Evolutionary conservation across 2,329 filamentous ascomycete genomes (phyloP), one percentile per base, ranked within the genome.

Genomic region (Cladosporium sp.): DNA sequence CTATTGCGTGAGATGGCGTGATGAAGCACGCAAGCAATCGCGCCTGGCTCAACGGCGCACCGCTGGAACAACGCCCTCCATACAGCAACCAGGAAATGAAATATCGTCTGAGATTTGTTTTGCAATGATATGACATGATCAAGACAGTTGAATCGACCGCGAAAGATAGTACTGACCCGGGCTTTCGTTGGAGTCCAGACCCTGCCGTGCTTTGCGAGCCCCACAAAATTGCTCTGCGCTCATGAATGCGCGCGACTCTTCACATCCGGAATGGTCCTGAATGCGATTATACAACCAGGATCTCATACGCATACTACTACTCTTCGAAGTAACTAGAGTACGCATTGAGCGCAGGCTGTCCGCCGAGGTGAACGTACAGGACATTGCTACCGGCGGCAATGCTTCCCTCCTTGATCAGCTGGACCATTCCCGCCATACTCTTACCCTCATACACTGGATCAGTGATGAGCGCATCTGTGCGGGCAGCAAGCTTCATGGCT

Each of bases 391-490:
- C 81, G 0, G 76, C 76, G 3, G 69, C 67, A 54, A 88, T 82
- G 65, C 84, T 80, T 0, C 79, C 83, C 46, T 77, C 80, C 57
- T 72, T 77, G 14, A 87, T 80, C 72, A 87, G 70, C 64, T 84
- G 83, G 59, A 87, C 80, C 83, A 88, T 77, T 0, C 85, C 85
- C 3, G 84, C 84, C 66, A 89, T 70, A 59, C 81, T 86, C 77
- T 89, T 89, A 1, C 86, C 86, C 70, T 87, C 85, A 62, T 89
- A 89, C 1, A 89, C 85, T 0, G 85, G 85, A 63, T 89, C 85
- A 0, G 84, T 88, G 57, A 89, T 85, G 60, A 89, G 83, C 0
- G 79, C 85, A 71, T 89, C 86, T 1, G 81, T 86, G 54, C 73
- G 67, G 0, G 85, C 85, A 4, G 81, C 83, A 63, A 86, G 83